Conservation (phyloP, 352 stramenopile genomes). For the Hyaloperonospora brassicae region DNA sequence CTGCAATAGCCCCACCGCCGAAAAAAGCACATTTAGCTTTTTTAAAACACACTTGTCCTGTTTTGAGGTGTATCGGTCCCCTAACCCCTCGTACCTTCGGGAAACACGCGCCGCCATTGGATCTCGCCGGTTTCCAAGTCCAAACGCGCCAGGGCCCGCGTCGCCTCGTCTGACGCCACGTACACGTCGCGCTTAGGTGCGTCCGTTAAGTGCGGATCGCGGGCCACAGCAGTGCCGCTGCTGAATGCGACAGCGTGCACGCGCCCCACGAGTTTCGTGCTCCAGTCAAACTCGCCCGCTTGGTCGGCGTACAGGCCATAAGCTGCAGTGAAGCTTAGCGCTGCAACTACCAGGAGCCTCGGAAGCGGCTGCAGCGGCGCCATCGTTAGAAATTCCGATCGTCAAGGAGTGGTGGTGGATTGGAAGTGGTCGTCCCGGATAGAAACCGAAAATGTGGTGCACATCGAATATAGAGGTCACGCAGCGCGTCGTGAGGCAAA, state of each 20-base stretch:
- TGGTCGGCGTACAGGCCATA: conserved; percentile 67
- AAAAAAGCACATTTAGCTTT: background rate
- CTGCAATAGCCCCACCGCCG: conserved; percentile 20
- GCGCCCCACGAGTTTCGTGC: conserved; percentile 50
- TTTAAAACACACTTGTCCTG: background rate
- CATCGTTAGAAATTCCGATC: too few relatives aligned
- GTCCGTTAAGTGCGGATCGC: conserved; percentile 11
- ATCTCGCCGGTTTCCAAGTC: conserved; percentile 61
- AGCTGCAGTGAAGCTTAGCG: conserved; percentile 23
- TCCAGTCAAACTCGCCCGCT: conserved; percentile 75
- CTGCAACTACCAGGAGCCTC: conserved; percentile 16
- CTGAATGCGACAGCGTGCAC: conserved; percentile 42
- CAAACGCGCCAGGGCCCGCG: conserved; percentile 53
- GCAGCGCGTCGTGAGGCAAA: too few relatives aligned
- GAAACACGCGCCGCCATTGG: conserved; percentile 70
- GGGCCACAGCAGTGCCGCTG: conserved; percentile 26
- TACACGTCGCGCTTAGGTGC: conserved; percentile 25
- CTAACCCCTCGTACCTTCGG: conserved; percentile 25
- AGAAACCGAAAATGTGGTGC: too few relatives aligned
- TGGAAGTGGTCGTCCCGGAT: too few relatives aligned
- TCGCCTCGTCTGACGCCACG: conserved; percentile 55
- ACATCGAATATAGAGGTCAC: too few relatives aligned
- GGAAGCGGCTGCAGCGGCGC: conserved; percentile 7
- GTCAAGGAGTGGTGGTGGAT: too few relatives aligned
- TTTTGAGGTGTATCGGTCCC: background rate